Percentiles rank a stretch among this genome's conserved stretches.
phyloP scores from a whole-genome alignment of 179 eudicot genomes.

The Patellifolia procumbens region DNA sequence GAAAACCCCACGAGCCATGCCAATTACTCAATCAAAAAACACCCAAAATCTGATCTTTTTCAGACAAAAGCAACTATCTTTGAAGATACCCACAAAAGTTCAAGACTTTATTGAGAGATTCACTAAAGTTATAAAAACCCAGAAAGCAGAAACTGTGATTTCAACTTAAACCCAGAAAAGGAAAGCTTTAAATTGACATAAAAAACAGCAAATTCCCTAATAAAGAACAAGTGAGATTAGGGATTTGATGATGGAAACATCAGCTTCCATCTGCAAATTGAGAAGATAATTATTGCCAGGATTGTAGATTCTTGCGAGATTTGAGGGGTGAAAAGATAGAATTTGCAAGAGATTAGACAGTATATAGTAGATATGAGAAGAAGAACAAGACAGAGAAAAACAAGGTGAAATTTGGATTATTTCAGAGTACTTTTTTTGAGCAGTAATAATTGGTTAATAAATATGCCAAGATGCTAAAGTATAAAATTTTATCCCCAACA shows the following conservation, averaged over 20 bases:
- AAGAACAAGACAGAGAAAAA: conserved; percentile 18
- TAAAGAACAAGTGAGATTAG: neutral
- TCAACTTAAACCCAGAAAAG: conserved; percentile 14
- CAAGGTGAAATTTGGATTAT: neutral
- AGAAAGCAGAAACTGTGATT: neutral
- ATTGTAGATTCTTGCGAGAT: neutral
- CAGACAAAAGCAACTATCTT: neutral
- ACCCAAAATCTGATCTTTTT: conserved; percentile 26
- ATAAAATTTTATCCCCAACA: neutral
- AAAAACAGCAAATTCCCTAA: conserved; percentile 15
- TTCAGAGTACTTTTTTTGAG: neutral
- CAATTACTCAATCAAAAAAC: conserved; percentile 10
- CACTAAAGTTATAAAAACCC: neutral
- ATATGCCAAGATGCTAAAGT: conserved; percentile 8
- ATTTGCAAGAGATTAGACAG: neutral
- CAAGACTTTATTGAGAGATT: neutral
- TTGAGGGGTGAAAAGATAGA: neutral
- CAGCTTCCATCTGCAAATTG: conserved; percentile 45
- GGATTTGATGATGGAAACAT: conserved; percentile 37
- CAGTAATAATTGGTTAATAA: conserved; percentile 6
- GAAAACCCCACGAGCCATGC: conserved; percentile 33
- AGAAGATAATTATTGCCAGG: conserved; percentile 9
- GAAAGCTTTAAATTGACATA: conserved; percentile 19
- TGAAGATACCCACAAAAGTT: neutral
- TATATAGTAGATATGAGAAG: neutral